A percentile compares a stretch with the other conserved stretches of the same genome.
These are phyloP conservation scores for Psilocybe cubensis DNA, from an alignment of 768 basidiomycete species.

Conservation along the genomic window DNA sequence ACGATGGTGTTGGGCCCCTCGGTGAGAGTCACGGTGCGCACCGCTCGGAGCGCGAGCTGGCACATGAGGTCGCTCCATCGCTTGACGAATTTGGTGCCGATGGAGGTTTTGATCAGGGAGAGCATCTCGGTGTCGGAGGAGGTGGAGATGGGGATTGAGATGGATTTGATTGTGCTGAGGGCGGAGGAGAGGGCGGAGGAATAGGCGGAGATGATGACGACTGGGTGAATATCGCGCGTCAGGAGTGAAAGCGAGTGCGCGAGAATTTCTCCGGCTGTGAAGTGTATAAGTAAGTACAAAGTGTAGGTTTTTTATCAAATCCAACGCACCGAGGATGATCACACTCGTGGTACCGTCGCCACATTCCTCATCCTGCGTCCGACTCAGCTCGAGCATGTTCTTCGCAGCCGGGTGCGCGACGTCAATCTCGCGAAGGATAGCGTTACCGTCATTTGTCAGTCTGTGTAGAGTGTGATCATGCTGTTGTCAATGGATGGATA, in stretches of 20 bases:
- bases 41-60: slow-evolving; percentile 88
- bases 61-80: slow-evolving; percentile 99
- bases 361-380: slow-evolving; percentile 99
- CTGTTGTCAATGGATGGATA: background rate
- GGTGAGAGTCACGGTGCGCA: slow-evolving; percentile 84
- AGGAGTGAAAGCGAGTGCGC: slow-evolving; percentile 93
- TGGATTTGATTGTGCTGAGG: slow-evolving; percentile 82
- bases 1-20: slow-evolving; percentile 65
- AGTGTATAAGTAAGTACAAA: background rate
- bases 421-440: slow-evolving; percentile 97
- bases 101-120: slow-evolving; percentile 95
- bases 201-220: slow-evolving; percentile 98
- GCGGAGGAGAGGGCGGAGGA: slow-evolving; percentile 95
- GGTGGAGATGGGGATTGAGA: slow-evolving; percentile 90
- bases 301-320: background rate
- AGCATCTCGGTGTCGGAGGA: slow-evolving; percentile 91
- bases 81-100: slow-evolving; percentile 96
- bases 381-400: slow-evolving; percentile 98
- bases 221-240: slow-evolving; percentile 97
- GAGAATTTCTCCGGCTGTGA: slow-evolving; percentile 88
- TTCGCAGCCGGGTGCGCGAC: slow-evolving; percentile 99
- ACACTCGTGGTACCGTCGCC: slow-evolving; percentile 99
- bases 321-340: slow-evolving; percentile 84
- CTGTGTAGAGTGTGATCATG: slow-evolving; percentile 45
- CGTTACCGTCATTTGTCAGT: slow-evolving; percentile 98